These are phyloP conservation scores for Paracoccidioides lutzii DNA, from an alignment of 2,329 filamentous ascomycete genomes.

Conservation along the genomic window DNA sequence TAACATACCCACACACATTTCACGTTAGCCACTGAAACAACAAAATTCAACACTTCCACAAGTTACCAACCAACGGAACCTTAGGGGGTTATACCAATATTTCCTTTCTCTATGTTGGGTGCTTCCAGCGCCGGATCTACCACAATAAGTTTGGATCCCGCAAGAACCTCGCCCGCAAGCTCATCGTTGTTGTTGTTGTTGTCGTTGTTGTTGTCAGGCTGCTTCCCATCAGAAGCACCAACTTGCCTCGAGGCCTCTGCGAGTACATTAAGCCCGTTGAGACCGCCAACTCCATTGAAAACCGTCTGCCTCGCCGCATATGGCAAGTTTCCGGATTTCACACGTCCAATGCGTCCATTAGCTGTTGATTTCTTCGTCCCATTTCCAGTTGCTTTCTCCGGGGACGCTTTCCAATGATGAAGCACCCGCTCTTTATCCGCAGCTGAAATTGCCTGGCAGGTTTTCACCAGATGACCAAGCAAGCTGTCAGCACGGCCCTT, in stretches of 20 bases:
- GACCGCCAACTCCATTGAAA: constrained; percentile 32
- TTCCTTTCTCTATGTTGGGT: neutral
- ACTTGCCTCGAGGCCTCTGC: constrained; percentile 79
- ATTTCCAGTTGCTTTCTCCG: constrained; percentile 23
- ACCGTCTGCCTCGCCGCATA: constrained; percentile 35
- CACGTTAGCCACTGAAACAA: neutral
- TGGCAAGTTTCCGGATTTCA: constrained; percentile 28
- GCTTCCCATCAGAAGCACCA: constrained; percentile 39
- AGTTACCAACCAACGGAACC: neutral
- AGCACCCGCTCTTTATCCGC: constrained; percentile 64
- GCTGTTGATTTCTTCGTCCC: too few species aligned
- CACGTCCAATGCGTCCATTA: constrained; percentile 22
- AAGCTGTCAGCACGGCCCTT: constrained; percentile 80
- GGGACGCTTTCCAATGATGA: constrained; percentile 58
- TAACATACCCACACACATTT: neutral
- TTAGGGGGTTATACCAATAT: constrained; percentile 4
- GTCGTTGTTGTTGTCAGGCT: constrained; percentile 28
- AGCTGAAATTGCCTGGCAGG: constrained; percentile 66
- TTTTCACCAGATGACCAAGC: constrained; percentile 69
- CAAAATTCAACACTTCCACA: too few species aligned
- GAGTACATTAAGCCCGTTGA: constrained; percentile 72
- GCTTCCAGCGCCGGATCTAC: constrained; percentile 32
- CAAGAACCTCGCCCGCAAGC: neutral
- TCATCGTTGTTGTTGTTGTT: constrained; percentile 11
- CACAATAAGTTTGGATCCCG: constrained; percentile 19